These are phyloP conservation scores for Daldinia sp. DNA, from an alignment of 2,329 filamentous ascomycete species.

Conservation along the genomic window DNA sequence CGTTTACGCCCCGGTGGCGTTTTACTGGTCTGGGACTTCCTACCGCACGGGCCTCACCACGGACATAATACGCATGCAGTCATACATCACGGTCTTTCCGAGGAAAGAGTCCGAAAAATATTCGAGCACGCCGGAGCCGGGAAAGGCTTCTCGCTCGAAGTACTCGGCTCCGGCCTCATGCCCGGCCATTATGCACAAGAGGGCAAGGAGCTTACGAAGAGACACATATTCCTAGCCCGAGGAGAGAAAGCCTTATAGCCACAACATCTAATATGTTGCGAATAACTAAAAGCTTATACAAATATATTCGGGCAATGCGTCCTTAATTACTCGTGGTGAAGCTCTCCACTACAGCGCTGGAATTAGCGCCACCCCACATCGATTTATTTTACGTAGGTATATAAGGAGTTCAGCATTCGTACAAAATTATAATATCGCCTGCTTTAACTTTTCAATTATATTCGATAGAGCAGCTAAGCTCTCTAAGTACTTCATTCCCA, in stretches of 20 bases:
- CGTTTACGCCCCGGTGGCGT: slow-evolving; percentile 72
- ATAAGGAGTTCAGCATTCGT: too few species aligned
- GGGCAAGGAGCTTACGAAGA: slow-evolving; percentile 48
- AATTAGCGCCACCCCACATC: background rate
- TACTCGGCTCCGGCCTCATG: slow-evolving; percentile 59
- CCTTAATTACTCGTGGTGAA: background rate
- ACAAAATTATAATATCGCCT: too few species aligned
- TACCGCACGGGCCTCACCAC: slow-evolving; percentile 58
- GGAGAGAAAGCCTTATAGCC: slow-evolving; percentile 51
- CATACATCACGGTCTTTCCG: slow-evolving; percentile 71
- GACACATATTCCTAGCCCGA: slow-evolving; percentile 60
- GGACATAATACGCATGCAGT: slow-evolving; percentile 55
- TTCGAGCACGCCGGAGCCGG: slow-evolving; percentile 70
- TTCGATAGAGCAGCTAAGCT: background rate
- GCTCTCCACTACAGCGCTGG: background rate
- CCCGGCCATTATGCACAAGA: slow-evolving; percentile 49
- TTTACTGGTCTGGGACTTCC: slow-evolving; percentile 73
- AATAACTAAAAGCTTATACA: background rate
- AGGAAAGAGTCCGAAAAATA: slow-evolving; percentile 64
- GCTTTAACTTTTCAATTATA: too few species aligned
- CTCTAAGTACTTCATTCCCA: background rate
- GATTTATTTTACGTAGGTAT: background rate
- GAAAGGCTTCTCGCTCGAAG: slow-evolving; percentile 64
- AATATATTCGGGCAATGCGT: background rate
- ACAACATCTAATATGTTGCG: too few species aligned